Percentiles rank a stretch among this genome's conserved stretches.
phyloP scores from a whole-genome alignment of 169 alveolate genomes.

The Cryptosporidium tyzzeri region DNA sequence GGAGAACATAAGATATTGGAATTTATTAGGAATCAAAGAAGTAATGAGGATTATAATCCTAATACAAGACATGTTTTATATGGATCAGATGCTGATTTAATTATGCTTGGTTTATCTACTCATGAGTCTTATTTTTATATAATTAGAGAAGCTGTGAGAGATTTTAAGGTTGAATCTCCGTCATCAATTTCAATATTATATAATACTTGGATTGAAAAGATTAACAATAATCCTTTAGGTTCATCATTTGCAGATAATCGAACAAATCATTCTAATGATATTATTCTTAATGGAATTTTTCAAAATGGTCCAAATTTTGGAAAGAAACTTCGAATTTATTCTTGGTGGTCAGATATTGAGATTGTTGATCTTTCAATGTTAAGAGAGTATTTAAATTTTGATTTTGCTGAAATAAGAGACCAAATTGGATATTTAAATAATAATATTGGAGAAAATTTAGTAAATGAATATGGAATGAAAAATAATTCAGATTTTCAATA shows the following conservation, averaged over 20 bases:
- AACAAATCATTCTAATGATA: not conserved
- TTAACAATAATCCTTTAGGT: not conserved
- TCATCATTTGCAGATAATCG: not conserved
- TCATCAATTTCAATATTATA: conserved; percentile 46
- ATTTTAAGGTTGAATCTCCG: conserved; percentile 50
- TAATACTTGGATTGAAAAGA: conserved; percentile 32
- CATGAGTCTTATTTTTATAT: conserved; percentile 95
- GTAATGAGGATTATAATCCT: conserved; percentile 85
- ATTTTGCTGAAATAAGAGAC: conserved; percentile 78
- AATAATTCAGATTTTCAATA: conserved; percentile 59
- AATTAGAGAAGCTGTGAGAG: conserved; percentile 89
- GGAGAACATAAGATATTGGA: conserved; percentile 99
- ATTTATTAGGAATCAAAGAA: conserved; percentile 85
- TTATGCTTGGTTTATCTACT: conserved; percentile 96
- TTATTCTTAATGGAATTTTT: not conserved
- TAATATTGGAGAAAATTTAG: not conserved
- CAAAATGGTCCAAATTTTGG: conserved; percentile 40
- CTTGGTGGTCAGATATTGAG: conserved; percentile 74
- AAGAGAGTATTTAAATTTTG: conserved; percentile 87
- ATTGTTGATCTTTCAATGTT: conserved; percentile 83
- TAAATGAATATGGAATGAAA: too few species aligned
- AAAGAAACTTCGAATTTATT: conserved; percentile 32
- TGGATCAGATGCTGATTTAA: conserved; percentile 99
- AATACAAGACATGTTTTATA: conserved; percentile 97
- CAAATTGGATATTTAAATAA: not conserved